phyloP scores from a whole-genome alignment of 208 protist species.

The Leishmania braziliensis region DNA sequence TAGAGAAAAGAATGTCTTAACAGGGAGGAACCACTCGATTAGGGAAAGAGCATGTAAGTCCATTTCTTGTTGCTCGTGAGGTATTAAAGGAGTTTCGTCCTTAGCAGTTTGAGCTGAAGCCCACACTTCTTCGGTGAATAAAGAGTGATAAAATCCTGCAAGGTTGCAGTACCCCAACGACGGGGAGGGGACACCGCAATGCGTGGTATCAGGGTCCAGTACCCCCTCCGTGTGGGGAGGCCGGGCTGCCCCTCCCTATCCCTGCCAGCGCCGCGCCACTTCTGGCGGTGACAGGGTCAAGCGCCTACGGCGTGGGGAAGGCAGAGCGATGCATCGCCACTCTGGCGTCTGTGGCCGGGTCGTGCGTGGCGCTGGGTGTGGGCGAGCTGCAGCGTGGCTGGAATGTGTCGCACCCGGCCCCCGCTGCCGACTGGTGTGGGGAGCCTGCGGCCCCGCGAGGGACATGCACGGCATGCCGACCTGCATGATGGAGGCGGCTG shows the following conservation, averaged over 20 bases:
- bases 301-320: background rate
- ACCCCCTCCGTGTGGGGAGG: background rate
- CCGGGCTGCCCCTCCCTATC: background rate
- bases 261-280: background rate
- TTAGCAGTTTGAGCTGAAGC: no score
- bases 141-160: no score
- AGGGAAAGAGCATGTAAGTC: no score
- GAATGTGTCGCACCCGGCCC: background rate
- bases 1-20: no score
- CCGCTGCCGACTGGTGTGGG: background rate
- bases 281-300: background rate
- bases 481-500: background rate
- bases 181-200: no score
- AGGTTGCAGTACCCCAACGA: no score
- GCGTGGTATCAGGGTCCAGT: no score
- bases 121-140: no score
- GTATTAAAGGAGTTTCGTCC: no score
- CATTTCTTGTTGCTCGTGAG: no score
- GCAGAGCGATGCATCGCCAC: background rate
- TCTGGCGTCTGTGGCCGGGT: background rate
- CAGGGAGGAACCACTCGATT: no score
- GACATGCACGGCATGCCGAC: background rate
- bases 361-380: background rate
- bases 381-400: background rate
- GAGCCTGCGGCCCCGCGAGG: background rate